Conservation (phyloP, 345 rosid species). For the Gossypium bickii region DNA sequence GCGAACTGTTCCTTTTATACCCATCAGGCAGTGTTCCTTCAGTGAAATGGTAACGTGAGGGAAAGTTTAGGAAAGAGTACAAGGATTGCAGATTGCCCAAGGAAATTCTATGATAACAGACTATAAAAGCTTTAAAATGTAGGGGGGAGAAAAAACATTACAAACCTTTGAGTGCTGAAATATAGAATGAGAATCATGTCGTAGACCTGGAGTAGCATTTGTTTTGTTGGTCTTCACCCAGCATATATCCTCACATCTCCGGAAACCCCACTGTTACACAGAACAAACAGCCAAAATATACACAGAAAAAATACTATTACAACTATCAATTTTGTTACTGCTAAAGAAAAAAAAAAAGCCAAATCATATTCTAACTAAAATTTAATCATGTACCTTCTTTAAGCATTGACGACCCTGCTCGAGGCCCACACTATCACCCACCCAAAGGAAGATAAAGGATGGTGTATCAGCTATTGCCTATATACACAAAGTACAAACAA, state of each 20-base stretch:
- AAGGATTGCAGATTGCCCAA: constrained; percentile 2
- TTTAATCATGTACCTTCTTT: constrained; percentile 58
- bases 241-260: constrained; percentile 98
- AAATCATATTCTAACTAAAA: constrained; percentile 1
- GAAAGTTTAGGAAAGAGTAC: constrained; percentile 6
- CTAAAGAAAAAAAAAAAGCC: neutral
- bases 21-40: constrained; percentile 99
- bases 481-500: constrained; percentile 10
- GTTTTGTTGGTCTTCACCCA: constrained; percentile 98
- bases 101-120: constrained; percentile 5
- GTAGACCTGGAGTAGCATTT: constrained; percentile 87
- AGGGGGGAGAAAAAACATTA: constrained; percentile 7
- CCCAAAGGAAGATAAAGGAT: constrained; percentile 98
- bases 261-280: constrained; percentile 80
- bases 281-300: constrained; percentile 5
- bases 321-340: neutral
- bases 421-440: constrained; percentile 95
- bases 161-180: constrained; percentile 98
- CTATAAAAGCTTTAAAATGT: neutral
- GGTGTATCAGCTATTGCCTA: constrained; percentile 99
- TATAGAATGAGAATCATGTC: constrained; percentile 91
- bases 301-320: neutral
- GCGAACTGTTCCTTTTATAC: constrained; percentile 96
- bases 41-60: constrained; percentile 17
- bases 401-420: constrained; percentile 98